phyloP scores from a whole-genome alignment of 768 basidiomycete genomes.

The Boletellus sp. region DNA sequence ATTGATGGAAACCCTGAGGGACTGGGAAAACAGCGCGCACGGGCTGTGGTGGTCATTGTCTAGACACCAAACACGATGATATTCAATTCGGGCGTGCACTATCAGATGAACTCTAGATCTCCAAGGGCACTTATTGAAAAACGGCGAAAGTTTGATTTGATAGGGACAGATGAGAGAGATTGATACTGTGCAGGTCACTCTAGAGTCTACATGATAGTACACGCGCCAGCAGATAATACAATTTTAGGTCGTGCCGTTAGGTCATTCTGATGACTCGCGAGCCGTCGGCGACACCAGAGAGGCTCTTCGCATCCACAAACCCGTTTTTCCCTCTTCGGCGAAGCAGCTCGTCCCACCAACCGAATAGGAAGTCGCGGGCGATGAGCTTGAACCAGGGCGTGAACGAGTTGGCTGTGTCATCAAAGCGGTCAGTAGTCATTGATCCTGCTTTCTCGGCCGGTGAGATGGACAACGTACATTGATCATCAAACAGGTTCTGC shows the following conservation, averaged over 20 bases:
- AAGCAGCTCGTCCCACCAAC: slow-evolving; percentile 95
- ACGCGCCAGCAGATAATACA: background rate
- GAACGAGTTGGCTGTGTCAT: slow-evolving; percentile 68
- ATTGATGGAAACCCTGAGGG: too few relatives aligned
- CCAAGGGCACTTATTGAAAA: too few relatives aligned
- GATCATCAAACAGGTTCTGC: slow-evolving; percentile 82
- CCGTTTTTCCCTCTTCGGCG: slow-evolving; percentile 55
- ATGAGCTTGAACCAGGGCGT: slow-evolving; percentile 99
- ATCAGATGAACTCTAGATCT: too few relatives aligned
- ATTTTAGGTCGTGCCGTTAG: slow-evolving; percentile 10
- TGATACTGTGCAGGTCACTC: too few relatives aligned
- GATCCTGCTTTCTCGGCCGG: background rate
- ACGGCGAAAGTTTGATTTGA: too few relatives aligned
- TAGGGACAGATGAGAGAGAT: too few relatives aligned
- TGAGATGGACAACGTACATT: slow-evolving; percentile 44
- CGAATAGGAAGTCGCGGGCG: slow-evolving; percentile 92
- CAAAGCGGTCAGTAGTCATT: background rate
- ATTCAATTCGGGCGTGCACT: too few relatives aligned
- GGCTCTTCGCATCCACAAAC: slow-evolving; percentile 46
- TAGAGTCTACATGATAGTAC: background rate
- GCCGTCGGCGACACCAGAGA: slow-evolving; percentile 63
- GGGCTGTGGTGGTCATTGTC: too few relatives aligned
- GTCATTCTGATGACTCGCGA: slow-evolving; percentile 70
- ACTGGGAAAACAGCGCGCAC: too few relatives aligned
- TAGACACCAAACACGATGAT: too few relatives aligned